Evolutionary conservation across 2,329 filamentous ascomycete genomes (phyloP), one percentile per base, ranked within the genome.

Genomic region (Chaetomiaceae sp.): DNA sequence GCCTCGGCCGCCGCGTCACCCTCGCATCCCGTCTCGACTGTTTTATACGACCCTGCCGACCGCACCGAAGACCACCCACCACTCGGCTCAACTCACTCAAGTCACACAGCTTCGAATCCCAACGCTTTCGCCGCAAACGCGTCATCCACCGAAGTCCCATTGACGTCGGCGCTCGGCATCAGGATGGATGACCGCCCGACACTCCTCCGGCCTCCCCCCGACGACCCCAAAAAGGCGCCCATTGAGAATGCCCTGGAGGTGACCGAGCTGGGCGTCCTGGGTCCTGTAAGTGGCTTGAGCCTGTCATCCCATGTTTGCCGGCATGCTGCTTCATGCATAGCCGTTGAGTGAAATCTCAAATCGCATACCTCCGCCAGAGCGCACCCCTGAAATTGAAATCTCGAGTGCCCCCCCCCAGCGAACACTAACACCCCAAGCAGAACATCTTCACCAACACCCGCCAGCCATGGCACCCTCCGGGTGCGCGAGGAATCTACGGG

Each of bases 401-500:
- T 3, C 34, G 20, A 13, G 11, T 13, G 32, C 9, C 14, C 23
- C 33, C 9, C n/a, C 21, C 25, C 40, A 13, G 4, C 21, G 11
- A 16, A 3, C 20, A 48, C 41, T 48, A 30, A 37, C 27, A 18
- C 21, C 6, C 9, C 40, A 2, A 10, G 2, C 56, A 89, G 85
- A 87, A 96, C 68, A 85, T 97, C 62, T 99, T 94, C 75, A 97
- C 94, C 51, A 99, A 99, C 69, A 89, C 90, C 2, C 87, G 90
- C 33, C 87, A 87, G 20, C 79, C 94, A 57, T 97, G 91, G 91
- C 91, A 95, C 63, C 94, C 94, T 0, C 86, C 89, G 0, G 90
- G 90, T 18, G 94, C 94, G 2, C 84, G 94, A 49, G 94, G 94
- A 56, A 90, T 99, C 71, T 99, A 90, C 66, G 94, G 94, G 67